phyloP scores from a whole-genome alignment of 2,329 filamentous ascomycete genomes.

The Talaromyces sp. region DNA sequence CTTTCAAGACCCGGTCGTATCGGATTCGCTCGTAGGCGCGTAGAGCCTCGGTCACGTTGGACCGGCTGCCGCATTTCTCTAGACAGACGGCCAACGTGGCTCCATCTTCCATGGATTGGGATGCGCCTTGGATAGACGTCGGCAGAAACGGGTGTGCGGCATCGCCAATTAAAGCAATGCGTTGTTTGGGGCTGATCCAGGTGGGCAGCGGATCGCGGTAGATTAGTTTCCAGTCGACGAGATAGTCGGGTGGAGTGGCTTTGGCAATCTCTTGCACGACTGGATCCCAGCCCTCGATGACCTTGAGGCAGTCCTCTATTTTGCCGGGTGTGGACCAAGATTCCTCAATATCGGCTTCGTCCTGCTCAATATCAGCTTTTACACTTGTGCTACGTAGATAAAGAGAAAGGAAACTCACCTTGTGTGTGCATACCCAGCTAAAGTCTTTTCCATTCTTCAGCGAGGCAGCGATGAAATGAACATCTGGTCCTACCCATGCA shows the following conservation, averaged over 20 bases:
- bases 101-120: conserved; percentile 41
- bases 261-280: conserved; percentile 22
- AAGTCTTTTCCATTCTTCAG: conserved; percentile 50
- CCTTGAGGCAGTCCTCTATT: conserved; percentile 44
- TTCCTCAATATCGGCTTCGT: conserved; percentile 51
- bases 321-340: conserved; percentile 51
- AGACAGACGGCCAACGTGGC: conserved; percentile 30
- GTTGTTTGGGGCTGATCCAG: conserved; percentile 20
- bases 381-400: neutral
- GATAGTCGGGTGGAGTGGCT: conserved; percentile 25
- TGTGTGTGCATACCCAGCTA: conserved; percentile 53
- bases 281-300: conserved; percentile 33
- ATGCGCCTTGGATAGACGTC: conserved; percentile 41
- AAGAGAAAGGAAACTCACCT: conserved; percentile 20
- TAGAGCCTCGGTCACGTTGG: conserved; percentile 22
- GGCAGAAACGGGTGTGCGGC: conserved; percentile 39
- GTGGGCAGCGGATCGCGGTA: conserved; percentile 22
- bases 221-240: conserved; percentile 23
- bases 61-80: conserved; percentile 16
- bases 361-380: conserved; percentile 21
- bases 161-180: conserved; percentile 31
- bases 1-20: conserved; percentile 19
- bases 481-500: conserved; percentile 49
- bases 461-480: conserved; percentile 39
- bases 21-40: conserved; percentile 19